Evolutionary conservation across 495 filamentous ascomycete genomes (phyloP).

Genomic region (Neurospora sp.): DNA sequence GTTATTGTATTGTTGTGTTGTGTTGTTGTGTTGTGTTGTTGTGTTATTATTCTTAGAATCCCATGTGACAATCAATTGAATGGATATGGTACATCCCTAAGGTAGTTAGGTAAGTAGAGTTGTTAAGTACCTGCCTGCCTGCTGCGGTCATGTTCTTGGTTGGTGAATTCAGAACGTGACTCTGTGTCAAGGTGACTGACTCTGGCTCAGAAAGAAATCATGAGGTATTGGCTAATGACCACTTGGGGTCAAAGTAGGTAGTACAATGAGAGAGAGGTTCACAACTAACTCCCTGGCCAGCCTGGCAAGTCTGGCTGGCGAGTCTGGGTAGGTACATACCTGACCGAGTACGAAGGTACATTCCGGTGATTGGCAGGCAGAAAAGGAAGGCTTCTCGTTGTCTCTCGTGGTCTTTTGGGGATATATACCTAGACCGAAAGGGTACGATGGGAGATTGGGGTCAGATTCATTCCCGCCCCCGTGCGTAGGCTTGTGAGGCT

Average conservation of each 20-base stretch:
- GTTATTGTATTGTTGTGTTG: constrained; percentile 11
- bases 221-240: neutral
- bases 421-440: neutral
- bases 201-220: neutral
- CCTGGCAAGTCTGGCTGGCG: neutral
- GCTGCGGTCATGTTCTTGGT: too few species aligned
- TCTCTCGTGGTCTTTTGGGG: neutral
- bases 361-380: neutral
- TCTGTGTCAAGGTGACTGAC: neutral
- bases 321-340: neutral
- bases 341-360: neutral
- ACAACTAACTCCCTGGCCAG: neutral
- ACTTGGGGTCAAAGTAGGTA: neutral
- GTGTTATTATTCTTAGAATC: neutral
- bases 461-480: neutral
- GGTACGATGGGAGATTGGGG: neutral
- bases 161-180: neutral
- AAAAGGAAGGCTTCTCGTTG: neutral
- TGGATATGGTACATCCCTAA: constrained; percentile 1
- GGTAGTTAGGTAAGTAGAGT: neutral
- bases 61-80: neutral
- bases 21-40: neutral
- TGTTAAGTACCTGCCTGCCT: neutral
- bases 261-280: neutral
- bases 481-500: neutral